These are phyloP conservation scores for Onygena corvina DNA, from an alignment of 2,329 filamentous ascomycete genomes.

Conservation along the genomic window DNA sequence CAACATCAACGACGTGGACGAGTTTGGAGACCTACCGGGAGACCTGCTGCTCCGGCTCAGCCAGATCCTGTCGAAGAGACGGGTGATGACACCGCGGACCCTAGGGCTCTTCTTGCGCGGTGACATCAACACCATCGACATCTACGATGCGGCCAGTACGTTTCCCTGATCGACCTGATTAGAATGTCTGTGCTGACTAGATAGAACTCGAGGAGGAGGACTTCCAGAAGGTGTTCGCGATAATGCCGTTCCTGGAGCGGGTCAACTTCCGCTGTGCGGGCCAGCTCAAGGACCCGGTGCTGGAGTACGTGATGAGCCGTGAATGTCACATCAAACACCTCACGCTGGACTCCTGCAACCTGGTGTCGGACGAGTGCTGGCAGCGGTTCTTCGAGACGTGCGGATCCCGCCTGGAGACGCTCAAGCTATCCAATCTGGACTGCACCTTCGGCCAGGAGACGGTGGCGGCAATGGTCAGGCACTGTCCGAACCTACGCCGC, in stretches of 20 bases:
- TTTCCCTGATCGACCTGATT: constrained; percentile 10
- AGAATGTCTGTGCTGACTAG: constrained; percentile 11
- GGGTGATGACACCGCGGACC: constrained; percentile 41
- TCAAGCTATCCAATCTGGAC: constrained; percentile 78
- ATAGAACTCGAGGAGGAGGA: constrained; percentile 60
- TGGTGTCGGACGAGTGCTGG: constrained; percentile 69
- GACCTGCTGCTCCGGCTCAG: constrained; percentile 46
- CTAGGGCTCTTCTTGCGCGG: constrained; percentile 39
- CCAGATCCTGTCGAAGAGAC: constrained; percentile 52
- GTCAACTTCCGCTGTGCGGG: constrained; percentile 75
- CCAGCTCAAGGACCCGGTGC: constrained; percentile 74
- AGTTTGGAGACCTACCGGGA: constrained; percentile 51
- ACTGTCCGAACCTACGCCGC: constrained; percentile 57
- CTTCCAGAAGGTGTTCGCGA: constrained; percentile 67
- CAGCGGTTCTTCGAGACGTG: constrained; percentile 53
- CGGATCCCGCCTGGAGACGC: constrained; percentile 50
- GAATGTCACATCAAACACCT: constrained; percentile 57
- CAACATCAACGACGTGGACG: constrained; percentile 52
- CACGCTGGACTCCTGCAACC: constrained; percentile 71
- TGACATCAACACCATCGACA: constrained; percentile 44
- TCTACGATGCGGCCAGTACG: constrained; percentile 50
- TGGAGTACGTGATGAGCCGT: constrained; percentile 68
- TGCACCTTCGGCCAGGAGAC: constrained; percentile 64
- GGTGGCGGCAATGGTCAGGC: constrained; percentile 47
- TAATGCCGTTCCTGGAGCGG: constrained; percentile 54